Conservation (phyloP, 306 rosid species). For the Medicago truncatula region DNA sequence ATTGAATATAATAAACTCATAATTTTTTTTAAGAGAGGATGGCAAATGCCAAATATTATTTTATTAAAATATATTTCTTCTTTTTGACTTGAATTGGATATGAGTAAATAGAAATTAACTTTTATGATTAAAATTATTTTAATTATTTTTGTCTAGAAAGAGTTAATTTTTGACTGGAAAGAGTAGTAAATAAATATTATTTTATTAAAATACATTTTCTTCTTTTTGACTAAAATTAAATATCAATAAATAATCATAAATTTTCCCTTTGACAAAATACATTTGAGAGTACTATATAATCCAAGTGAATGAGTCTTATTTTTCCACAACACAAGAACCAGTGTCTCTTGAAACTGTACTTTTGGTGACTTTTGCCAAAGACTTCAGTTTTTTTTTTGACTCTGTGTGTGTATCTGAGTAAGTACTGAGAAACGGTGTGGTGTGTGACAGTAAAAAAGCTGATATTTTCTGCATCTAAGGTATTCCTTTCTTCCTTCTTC, state of each 20-base stretch:
- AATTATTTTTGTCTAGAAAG: no score
- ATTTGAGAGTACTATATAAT: not conserved
- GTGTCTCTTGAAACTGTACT: not conserved
- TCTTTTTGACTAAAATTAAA: not conserved
- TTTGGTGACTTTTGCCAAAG: not conserved
- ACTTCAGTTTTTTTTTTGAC: not conserved
- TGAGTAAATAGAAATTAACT: no score
- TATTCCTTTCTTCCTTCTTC: not conserved
- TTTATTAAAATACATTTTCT: not conserved
- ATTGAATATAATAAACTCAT: no score
- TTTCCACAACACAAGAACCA: conserved; percentile 2
- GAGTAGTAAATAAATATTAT: not conserved
- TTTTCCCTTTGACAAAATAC: not conserved
- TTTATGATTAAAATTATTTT: no score
- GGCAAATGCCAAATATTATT: no score
- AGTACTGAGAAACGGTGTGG: not conserved
- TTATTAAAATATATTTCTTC: no score
- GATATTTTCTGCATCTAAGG: conserved; percentile 28
- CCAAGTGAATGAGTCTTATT: not conserved
- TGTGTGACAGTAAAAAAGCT: conserved; percentile 30
- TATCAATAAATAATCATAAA: not conserved
- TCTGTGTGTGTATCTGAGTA: not conserved
- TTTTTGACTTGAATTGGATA: no score
- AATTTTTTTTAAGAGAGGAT: no score
- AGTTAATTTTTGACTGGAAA: no score